Percentiles rank a stretch among this genome's conserved stretches.
These are phyloP conservation scores for Ramichloridium luteum DNA, from an alignment of 2,329 filamentous ascomycete genomes.

Conservation along the genomic window DNA sequence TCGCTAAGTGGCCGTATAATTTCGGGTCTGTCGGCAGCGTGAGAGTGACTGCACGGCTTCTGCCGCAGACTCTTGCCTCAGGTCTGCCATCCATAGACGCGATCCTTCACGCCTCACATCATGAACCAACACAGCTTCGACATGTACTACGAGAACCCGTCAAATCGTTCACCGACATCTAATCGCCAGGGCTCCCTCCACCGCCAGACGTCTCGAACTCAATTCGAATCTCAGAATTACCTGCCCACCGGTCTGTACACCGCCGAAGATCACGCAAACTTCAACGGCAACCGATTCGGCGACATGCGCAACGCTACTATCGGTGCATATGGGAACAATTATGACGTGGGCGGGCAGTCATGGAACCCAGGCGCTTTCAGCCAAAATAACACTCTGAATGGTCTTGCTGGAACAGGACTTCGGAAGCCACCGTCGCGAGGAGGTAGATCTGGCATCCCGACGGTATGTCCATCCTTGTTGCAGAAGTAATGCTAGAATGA, in stretches of 20 bases:
- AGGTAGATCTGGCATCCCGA: conserved; percentile 52
- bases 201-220: conserved; percentile 60
- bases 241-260: conserved; percentile 57
- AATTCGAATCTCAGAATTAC: conserved; percentile 53
- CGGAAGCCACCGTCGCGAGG: conserved; percentile 44
- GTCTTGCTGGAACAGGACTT: conserved; percentile 16
- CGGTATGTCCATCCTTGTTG: no score
- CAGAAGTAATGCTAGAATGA: no score
- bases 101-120: conserved; percentile 5
- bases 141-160: conserved; percentile 61
- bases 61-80: no score
- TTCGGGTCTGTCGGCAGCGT: no score
- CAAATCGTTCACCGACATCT: conserved; percentile 57
- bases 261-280: conserved; percentile 49
- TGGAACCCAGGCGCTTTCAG: conserved; percentile 70
- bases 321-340: conserved; percentile 50
- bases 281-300: conserved; percentile 43
- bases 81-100: no score
- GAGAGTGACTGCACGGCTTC: no score
- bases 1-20: not conserved
- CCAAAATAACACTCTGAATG: conserved; percentile 46
- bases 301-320: conserved; percentile 49
- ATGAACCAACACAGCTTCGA: conserved; percentile 34
- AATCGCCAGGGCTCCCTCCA: conserved; percentile 54
- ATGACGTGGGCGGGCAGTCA: conserved; percentile 60